Base-by-base conservation (phyloP, 805 yeast genomes). In the Wickerhamiella musiphila region DNA sequence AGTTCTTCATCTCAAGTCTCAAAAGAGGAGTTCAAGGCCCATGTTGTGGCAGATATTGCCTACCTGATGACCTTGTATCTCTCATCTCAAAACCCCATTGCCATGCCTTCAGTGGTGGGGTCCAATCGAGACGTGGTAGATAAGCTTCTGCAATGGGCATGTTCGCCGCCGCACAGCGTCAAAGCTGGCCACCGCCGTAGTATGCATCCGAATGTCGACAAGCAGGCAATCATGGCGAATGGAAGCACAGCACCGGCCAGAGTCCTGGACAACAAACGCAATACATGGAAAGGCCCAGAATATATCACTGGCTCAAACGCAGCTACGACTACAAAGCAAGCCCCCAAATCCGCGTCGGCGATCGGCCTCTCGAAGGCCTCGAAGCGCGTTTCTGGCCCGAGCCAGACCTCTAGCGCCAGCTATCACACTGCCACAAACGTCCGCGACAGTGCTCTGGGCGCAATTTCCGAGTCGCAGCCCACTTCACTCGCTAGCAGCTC, bases 41-140 rank as follows among this genome's bases (percentile, higher is more conserved):
- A 51, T 14, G 39, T 70, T 18, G 48, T 60, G 4, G 52, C 51
- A 11, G 62, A 64, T 34, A 37, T 65, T 4, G 50, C 62, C 8
- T 51, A 52, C 19, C 32, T 61, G 21, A 46, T 56, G 40, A 48
- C 56, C 0, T 42, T 52, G 15, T 51, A 47, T 19, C 35, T 58
- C 24, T 51, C 62, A 7, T 46, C 59, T 10, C 54, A 53, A 4
- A 62, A 63, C 37, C 43, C 47, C 4, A 36, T 31, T 3, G 39
- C 55, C 32, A 41, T 48, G 1, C 44, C 41, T 9, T 34, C 41
- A 10, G 41, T 62, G 13, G 35, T 59, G 5, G 32, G 41, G 2
- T 40, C 52, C 7, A 60, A 62, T 40, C 47, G 40, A 15, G 29
- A 25, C 16, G 28, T 42, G 2, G 32, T 52, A 1, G 23, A 23